Evolutionary conservation across 2,329 filamentous ascomycete genomes (phyloP).

Genomic region (Plenodomus biglobosus): DNA sequence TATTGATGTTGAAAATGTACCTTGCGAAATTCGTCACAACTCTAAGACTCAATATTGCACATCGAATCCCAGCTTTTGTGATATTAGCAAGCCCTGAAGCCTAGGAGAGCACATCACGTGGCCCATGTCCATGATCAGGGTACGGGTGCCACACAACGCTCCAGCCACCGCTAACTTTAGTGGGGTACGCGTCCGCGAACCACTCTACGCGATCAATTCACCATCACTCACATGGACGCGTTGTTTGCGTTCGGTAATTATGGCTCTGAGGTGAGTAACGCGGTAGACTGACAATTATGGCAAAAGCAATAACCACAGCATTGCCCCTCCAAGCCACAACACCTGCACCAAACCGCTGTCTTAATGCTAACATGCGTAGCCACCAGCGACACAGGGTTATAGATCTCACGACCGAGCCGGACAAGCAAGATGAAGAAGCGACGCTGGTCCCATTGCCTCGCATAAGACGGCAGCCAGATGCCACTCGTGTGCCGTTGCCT

Average conservation of each 20-base stretch:
- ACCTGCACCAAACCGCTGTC: not conserved
- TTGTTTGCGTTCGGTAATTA: conserved; percentile 6
- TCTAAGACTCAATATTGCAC: too few relatives aligned
- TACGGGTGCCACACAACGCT: conserved; percentile 10
- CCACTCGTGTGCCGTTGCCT: too few relatives aligned
- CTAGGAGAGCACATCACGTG: too few relatives aligned
- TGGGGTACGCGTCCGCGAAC: conserved; percentile 8
- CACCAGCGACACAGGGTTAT: conserved; percentile 16
- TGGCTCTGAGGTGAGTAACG: conserved; percentile 25
- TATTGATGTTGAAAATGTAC: too few relatives aligned
- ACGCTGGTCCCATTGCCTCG: not conserved
- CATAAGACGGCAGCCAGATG: not conserved
- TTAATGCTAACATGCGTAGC: conserved; percentile 20
- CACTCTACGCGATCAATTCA: conserved; percentile 24
- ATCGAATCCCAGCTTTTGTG: too few relatives aligned
- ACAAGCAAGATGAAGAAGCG: conserved; percentile 8
- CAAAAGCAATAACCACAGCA: too few relatives aligned
- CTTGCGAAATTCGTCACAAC: too few relatives aligned
- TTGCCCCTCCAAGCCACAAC: not conserved
- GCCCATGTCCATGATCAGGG: too few relatives aligned
- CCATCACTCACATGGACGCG: conserved; percentile 25
- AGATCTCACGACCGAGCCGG: conserved; percentile 28
- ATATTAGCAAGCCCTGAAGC: too few relatives aligned
- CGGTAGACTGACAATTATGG: not conserved
- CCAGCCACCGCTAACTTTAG: conserved; percentile 14